phyloP scores from a whole-genome alignment of 2,329 filamentous ascomycete genomes.

The Diaporthe destruens region DNA sequence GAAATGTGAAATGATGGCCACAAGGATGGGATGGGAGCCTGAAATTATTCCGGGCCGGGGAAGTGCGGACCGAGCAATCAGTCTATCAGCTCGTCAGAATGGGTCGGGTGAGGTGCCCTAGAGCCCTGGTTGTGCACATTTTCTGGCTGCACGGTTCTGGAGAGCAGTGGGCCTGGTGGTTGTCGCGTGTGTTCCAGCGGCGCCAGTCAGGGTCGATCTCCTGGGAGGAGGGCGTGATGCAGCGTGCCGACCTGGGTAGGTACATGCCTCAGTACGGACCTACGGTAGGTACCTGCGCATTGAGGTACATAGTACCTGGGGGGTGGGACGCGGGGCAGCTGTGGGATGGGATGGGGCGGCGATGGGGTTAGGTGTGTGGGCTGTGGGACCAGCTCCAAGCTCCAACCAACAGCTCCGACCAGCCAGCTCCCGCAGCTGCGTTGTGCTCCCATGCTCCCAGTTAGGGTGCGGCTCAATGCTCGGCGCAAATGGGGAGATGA shows the following conservation, averaged over 20 bases:
- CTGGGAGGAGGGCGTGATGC: not conserved
- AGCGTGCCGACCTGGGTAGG: too few relatives aligned
- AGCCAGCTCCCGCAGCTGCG: not conserved
- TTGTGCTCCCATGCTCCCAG: not conserved
- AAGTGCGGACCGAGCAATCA: constrained; percentile 20
- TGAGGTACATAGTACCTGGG: too few relatives aligned
- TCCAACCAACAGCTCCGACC: not conserved
- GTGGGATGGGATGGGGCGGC: not conserved
- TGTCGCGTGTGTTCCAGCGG: not conserved
- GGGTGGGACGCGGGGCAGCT: constrained; percentile 26
- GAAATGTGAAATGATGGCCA: not conserved
- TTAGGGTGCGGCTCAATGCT: constrained; percentile 28
- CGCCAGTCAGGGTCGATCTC: not conserved
- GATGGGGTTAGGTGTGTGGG: constrained; percentile 5
- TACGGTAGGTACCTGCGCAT: too few relatives aligned
- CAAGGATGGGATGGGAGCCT: constrained; percentile 1
- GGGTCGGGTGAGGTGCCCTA: constrained; percentile 20
- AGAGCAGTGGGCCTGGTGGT: not conserved
- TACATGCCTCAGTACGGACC: too few relatives aligned
- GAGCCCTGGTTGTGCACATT: constrained; percentile 2
- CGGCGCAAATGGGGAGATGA: constrained; percentile 36
- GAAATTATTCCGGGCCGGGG: constrained; percentile 22
- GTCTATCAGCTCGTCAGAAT: not conserved
- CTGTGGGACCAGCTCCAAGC: constrained; percentile 6
- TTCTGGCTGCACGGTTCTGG: not conserved